Evolutionary conservation across 2,329 filamentous ascomycete genomes (phyloP).

Genomic region (Colletotrichum lentis): DNA sequence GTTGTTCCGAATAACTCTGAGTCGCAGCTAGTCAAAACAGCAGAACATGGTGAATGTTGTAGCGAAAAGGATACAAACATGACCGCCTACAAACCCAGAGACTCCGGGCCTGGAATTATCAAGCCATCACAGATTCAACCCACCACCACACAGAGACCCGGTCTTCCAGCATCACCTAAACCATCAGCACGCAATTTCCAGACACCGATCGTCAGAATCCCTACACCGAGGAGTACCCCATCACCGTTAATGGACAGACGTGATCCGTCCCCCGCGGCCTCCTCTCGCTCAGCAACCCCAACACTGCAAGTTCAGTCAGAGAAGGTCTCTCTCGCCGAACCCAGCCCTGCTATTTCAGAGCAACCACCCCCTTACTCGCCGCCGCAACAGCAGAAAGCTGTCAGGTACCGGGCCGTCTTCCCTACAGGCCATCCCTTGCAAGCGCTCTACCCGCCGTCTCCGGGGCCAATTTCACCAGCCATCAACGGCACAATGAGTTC

Average conservation of each 20-base stretch:
- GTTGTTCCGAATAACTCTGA: slow-evolving; percentile 27
- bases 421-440: slow-evolving; percentile 61
- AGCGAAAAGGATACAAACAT: slow-evolving; percentile 39
- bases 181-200: slow-evolving; percentile 33
- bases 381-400: slow-evolving; percentile 50
- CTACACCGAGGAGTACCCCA: slow-evolving; percentile 48
- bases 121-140: slow-evolving; percentile 17
- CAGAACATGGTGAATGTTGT: slow-evolving; percentile 51
- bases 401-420: slow-evolving; percentile 66
- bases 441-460: slow-evolving; percentile 62
- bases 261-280: slow-evolving; percentile 41
- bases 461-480: slow-evolving; percentile 69
- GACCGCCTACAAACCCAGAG: neutral
- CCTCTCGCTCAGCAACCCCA: slow-evolving; percentile 42
- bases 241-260: slow-evolving; percentile 42
- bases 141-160: slow-evolving; percentile 18
- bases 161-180: slow-evolving; percentile 38
- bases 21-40: slow-evolving; percentile 42
- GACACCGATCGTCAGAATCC: slow-evolving; percentile 49
- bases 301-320: slow-evolving; percentile 22
- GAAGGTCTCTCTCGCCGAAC: slow-evolving; percentile 22
- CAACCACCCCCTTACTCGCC: slow-evolving; percentile 66
- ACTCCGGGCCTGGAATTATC: neutral
- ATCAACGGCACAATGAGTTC: slow-evolving; percentile 69
- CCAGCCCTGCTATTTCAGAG: slow-evolving; percentile 45